phyloP scores from a whole-genome alignment of 2,329 filamentous ascomycete genomes.

The Fusarium sublunatum region DNA sequence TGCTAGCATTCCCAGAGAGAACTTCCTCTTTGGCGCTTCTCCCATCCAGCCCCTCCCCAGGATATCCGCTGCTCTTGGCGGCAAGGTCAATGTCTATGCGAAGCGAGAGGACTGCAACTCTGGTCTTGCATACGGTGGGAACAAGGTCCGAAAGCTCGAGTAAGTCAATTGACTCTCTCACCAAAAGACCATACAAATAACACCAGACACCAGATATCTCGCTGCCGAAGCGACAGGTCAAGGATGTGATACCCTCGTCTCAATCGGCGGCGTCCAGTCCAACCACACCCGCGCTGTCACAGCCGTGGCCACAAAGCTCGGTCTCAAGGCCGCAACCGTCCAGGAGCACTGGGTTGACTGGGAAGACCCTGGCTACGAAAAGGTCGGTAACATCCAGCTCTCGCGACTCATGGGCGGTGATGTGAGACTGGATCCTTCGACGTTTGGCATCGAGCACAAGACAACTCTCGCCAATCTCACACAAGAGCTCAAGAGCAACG shows the following conservation, averaged over 20 bases:
- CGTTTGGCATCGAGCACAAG: slow-evolving; percentile 78
- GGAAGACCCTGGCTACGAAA: slow-evolving; percentile 68
- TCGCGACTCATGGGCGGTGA: slow-evolving; percentile 75
- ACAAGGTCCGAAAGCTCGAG: slow-evolving; percentile 77
- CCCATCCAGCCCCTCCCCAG: slow-evolving; percentile 75
- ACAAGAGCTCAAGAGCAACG: slow-evolving; percentile 62
- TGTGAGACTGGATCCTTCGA: slow-evolving; percentile 67
- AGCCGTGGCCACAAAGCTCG: slow-evolving; percentile 68
- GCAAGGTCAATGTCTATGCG: slow-evolving; percentile 72
- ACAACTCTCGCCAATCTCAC: slow-evolving; percentile 65
- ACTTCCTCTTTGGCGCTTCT: slow-evolving; percentile 74
- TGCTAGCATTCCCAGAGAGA: slow-evolving; percentile 69
- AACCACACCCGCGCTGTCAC: slow-evolving; percentile 78
- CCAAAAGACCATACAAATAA: background rate
- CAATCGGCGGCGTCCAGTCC: slow-evolving; percentile 75
- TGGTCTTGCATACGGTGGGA: slow-evolving; percentile 73
- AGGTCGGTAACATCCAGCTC: slow-evolving; percentile 78
- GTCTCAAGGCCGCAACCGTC: slow-evolving; percentile 64
- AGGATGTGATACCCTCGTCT: slow-evolving; percentile 70
- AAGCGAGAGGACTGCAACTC: slow-evolving; percentile 80
- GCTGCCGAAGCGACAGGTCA: slow-evolving; percentile 69
- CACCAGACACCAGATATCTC: slow-evolving; percentile 67
- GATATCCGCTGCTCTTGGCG: slow-evolving; percentile 70
- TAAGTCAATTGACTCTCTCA: slow-evolving; percentile 39
- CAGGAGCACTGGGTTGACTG: slow-evolving; percentile 78